These are phyloP conservation scores for Agaricus subrufescens DNA, from an alignment of 768 basidiomycete species.

Conservation along the genomic window DNA sequence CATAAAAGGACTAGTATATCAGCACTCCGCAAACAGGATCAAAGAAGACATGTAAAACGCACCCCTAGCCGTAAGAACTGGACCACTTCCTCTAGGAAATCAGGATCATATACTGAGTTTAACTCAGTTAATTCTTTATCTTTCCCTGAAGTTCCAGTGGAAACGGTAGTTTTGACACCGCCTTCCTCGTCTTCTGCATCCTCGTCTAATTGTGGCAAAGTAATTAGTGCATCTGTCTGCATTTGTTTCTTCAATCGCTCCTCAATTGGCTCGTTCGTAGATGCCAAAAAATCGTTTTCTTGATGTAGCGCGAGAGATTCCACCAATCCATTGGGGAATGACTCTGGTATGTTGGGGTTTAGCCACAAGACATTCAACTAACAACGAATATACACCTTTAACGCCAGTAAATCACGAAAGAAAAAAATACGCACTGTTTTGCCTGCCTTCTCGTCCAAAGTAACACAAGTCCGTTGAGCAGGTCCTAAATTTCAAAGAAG, in stretches of 20 bases:
- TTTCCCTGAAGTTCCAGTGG: slow-evolving; percentile 14
- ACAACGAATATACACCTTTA: slow-evolving; percentile 3
- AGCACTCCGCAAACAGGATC: not conserved
- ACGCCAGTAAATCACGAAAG: not conserved
- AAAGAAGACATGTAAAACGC: slow-evolving; percentile 15
- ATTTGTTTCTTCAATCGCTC: slow-evolving; percentile 69
- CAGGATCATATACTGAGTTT: slow-evolving; percentile 40
- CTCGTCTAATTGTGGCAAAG: slow-evolving; percentile 36
- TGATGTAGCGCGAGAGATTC: slow-evolving; percentile 47
- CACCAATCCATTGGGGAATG: slow-evolving; percentile 63
- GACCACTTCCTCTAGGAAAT: slow-evolving; percentile 60
- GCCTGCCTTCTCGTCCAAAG: slow-evolving; percentile 71
- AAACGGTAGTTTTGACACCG: not conserved
- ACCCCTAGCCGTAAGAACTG: slow-evolving; percentile 69
- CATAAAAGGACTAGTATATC: not conserved
- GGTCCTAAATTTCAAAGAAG: slow-evolving; percentile 28
- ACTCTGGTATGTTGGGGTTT: slow-evolving; percentile 56
- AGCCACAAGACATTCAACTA: slow-evolving; percentile 85
- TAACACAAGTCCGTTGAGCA: slow-evolving; percentile 70
- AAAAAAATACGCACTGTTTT: slow-evolving; percentile 45
- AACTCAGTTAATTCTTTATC: slow-evolving; percentile 15
- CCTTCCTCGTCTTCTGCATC: slow-evolving; percentile 18
- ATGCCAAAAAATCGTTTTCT: slow-evolving; percentile 18
- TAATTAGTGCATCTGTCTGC: slow-evolving; percentile 65
- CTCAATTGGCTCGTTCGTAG: slow-evolving; percentile 30